These are phyloP conservation scores for Penicillium brasilianum DNA, from an alignment of 2,329 filamentous ascomycete genomes.

Conservation along the genomic window DNA sequence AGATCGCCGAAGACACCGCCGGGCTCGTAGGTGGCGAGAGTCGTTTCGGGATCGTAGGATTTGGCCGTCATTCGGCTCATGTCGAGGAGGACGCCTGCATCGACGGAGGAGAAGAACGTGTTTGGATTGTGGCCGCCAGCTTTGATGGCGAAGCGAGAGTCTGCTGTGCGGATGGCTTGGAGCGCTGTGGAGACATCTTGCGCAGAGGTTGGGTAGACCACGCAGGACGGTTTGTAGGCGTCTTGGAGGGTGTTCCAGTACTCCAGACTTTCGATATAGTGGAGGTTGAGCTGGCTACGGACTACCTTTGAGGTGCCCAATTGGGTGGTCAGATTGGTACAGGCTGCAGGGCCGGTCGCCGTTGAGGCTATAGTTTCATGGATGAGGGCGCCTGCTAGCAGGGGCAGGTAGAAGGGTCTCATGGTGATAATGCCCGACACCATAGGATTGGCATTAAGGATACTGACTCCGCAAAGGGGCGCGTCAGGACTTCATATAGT, in stretches of 20 bases:
- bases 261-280: conserved; percentile 28
- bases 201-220: conserved; percentile 33
- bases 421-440: conserved; percentile 2
- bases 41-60: conserved; percentile 31
- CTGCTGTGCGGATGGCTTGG: conserved; percentile 31
- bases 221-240: conserved; percentile 33
- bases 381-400: conserved; percentile 23
- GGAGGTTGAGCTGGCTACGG: conserved; percentile 21
- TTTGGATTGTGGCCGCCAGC: conserved; percentile 39
- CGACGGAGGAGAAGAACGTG: conserved; percentile 33
- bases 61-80: conserved; percentile 32
- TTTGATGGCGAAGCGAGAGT: conserved; percentile 35
- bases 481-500: conserved; percentile 7
- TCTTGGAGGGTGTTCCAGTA: conserved; percentile 36
- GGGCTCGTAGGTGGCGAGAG: conserved; percentile 33
- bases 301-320: conserved; percentile 27
- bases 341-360: conserved; percentile 30
- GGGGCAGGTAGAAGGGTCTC: conserved; percentile 10
- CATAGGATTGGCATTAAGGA: neutral
- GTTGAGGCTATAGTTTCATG: conserved; percentile 8
- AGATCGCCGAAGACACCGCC: conserved; percentile 34
- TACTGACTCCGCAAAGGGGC: neutral
- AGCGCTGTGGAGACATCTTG: conserved; percentile 36
- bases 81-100: conserved; percentile 33
- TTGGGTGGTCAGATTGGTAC: conserved; percentile 61